Conservation (phyloP, 768 basidiomycete species). For the Pisolithus orientalis region DNA sequence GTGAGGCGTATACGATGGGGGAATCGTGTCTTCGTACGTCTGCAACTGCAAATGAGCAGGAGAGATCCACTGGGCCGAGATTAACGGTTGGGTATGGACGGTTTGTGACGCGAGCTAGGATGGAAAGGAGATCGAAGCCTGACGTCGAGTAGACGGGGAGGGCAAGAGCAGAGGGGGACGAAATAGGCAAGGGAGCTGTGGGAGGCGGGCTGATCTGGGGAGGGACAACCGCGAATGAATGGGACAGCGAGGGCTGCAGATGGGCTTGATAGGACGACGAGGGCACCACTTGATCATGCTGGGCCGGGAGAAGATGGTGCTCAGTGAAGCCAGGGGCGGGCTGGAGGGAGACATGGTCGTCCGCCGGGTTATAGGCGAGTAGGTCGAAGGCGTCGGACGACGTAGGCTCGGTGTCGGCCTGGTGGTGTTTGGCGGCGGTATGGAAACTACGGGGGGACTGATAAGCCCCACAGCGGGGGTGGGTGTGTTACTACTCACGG, state of each 20-base stretch:
- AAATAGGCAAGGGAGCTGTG: slow-evolving; percentile 4
- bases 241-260: not conserved
- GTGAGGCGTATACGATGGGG: slow-evolving; percentile 89
- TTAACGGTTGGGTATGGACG: slow-evolving; percentile 68
- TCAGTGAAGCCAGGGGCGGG: no score
- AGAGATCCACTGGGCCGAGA: slow-evolving; percentile 89
- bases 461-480: slow-evolving; percentile 7
- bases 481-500: slow-evolving; percentile 13
- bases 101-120: slow-evolving; percentile 71
- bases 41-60: slow-evolving; percentile 87
- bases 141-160: slow-evolving; percentile 80
- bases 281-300: not conserved
- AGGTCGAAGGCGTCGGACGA: no score
- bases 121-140: slow-evolving; percentile 84
- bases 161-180: slow-evolving; percentile 27
- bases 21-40: slow-evolving; percentile 77
- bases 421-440: slow-evolving; percentile 11
- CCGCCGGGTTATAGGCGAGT: no score
- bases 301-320: slow-evolving; percentile 1
- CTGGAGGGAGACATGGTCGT: no score
- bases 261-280: not conserved
- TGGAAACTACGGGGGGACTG: slow-evolving; percentile 15
- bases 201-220: not conserved
- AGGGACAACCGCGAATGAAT: not conserved
- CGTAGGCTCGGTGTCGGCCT: no score